Conservation (phyloP, 805 yeast genomes). For the Saccharomycopsis oosterbeekiorum region DNA sequence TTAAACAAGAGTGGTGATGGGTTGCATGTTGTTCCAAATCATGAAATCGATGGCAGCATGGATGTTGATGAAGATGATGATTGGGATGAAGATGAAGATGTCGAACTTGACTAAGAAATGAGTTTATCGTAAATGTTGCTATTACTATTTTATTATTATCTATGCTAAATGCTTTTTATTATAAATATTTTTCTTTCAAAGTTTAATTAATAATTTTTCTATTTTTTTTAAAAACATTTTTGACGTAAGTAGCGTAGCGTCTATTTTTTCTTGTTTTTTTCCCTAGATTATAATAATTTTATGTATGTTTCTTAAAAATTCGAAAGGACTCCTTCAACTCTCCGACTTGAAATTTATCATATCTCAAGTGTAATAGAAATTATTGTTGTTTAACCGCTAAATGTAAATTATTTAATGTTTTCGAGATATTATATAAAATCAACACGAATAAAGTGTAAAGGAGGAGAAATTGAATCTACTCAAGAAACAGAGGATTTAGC, state of each 20-base stretch:
- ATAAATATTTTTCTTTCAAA: neutral
- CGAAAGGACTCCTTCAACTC: no score
- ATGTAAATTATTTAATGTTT: neutral
- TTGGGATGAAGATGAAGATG: slow-evolving; percentile 45
- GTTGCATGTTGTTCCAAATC: slow-evolving; percentile 78
- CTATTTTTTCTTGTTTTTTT: no score
- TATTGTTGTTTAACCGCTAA: neutral
- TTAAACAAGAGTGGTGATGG: slow-evolving; percentile 45
- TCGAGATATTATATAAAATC: neutral
- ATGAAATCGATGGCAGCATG: slow-evolving; percentile 45
- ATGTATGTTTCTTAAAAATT: no score
- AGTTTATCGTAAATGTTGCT: neutral
- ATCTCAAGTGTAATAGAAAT: neutral
- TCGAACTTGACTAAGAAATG: slow-evolving; percentile 20
- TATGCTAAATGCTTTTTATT: neutral
- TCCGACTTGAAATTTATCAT: no score
- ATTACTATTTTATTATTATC: neutral
- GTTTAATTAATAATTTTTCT: no score
- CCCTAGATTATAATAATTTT: no score
- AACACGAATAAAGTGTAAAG: neutral
- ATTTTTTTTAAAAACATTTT: no score
- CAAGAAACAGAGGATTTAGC: neutral
- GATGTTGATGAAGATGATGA: slow-evolving; percentile 47
- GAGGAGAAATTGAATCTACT: neutral
- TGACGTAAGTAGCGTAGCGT: no score